Evolutionary conservation across 495 filamentous ascomycete species (phyloP).

Genomic region (Penicillium maclennaniae): DNA sequence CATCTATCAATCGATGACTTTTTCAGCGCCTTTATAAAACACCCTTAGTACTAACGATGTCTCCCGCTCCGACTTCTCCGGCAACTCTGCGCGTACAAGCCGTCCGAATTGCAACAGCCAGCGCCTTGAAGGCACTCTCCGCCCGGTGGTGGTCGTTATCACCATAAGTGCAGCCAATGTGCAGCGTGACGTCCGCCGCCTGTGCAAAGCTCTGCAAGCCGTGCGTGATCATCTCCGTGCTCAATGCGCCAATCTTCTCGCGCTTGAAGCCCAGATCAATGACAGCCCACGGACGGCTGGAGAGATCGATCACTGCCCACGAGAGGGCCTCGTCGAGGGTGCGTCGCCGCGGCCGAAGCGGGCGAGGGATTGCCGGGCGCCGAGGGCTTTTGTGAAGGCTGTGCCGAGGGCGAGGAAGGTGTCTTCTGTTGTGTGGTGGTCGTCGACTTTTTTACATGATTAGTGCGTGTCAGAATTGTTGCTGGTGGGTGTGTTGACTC

Average conservation of each 20-base stretch:
- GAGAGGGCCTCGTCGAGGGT: constrained; percentile 95
- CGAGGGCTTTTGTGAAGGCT: constrained; percentile 76
- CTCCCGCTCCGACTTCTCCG: constrained; percentile 74
- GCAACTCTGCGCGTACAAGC: constrained; percentile 69
- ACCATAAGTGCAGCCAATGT: constrained; percentile 84
- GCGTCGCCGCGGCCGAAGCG: constrained; percentile 89
- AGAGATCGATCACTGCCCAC: constrained; percentile 90
- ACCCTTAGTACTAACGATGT: constrained; percentile 93
- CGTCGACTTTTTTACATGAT: constrained; percentile 67
- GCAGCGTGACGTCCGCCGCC: constrained; percentile 83
- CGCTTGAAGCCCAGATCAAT: constrained; percentile 75
- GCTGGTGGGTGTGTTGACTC: constrained; percentile 25
- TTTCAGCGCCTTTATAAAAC: constrained; percentile 48
- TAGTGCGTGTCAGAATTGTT: not conserved
- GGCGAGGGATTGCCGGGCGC: constrained; percentile 70
- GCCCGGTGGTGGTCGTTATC: constrained; percentile 95
- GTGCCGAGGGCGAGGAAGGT: constrained; percentile 84
- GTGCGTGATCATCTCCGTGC: constrained; percentile 96
- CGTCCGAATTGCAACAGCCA: constrained; percentile 76
- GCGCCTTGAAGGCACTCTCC: constrained; percentile 95
- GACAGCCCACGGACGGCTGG: constrained; percentile 80
- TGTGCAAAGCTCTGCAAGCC: constrained; percentile 91
- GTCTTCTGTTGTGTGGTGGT: constrained; percentile 98
- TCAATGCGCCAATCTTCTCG: constrained; percentile 90
- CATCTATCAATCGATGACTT: too few species aligned